phyloP scores from a whole-genome alignment of 306 rosid genomes.

The Acmispon strigosus region DNA sequence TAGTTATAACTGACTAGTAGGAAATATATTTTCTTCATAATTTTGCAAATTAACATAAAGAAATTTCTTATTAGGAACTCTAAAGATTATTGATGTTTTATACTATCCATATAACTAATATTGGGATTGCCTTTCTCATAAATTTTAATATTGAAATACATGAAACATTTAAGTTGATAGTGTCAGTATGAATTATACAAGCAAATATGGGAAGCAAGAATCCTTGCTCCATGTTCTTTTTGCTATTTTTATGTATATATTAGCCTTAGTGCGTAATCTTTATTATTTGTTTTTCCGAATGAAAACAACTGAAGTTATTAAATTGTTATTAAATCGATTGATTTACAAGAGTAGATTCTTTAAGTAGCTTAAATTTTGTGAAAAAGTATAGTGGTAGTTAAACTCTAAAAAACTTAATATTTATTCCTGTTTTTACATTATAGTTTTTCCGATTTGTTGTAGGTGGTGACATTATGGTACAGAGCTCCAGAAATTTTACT shows the following conservation, averaged over 20 bases:
- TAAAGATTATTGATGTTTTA: neutral
- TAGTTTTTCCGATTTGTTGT: slow-evolving; percentile 20
- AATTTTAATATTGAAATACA: neutral
- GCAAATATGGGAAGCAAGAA: neutral
- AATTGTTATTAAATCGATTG: slow-evolving; percentile 36
- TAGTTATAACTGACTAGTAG: neutral
- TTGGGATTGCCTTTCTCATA: neutral
- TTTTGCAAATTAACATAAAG: neutral
- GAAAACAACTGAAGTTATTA: no score
- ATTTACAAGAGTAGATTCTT: slow-evolving; percentile 37
- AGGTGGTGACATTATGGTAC: slow-evolving; percentile 99
- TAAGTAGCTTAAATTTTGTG: neutral
- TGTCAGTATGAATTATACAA: neutral
- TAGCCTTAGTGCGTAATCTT: slow-evolving; percentile 8
- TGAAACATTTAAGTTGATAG: neutral
- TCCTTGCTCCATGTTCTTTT: slow-evolving; percentile 25
- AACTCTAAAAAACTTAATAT: neutral
- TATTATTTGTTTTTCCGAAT: no score
- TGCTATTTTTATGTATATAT: neutral
- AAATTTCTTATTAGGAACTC: neutral
- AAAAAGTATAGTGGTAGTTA: neutral
- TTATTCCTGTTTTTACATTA: slow-evolving; percentile 1
- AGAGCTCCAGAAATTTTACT: slow-evolving; percentile 99
- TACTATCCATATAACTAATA: slow-evolving; percentile 42
- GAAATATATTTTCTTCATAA: neutral